Evolutionary conservation across 1,284 basidiomycete genomes (phyloP).

Genomic region (Xerocomus amazonicus): DNA sequence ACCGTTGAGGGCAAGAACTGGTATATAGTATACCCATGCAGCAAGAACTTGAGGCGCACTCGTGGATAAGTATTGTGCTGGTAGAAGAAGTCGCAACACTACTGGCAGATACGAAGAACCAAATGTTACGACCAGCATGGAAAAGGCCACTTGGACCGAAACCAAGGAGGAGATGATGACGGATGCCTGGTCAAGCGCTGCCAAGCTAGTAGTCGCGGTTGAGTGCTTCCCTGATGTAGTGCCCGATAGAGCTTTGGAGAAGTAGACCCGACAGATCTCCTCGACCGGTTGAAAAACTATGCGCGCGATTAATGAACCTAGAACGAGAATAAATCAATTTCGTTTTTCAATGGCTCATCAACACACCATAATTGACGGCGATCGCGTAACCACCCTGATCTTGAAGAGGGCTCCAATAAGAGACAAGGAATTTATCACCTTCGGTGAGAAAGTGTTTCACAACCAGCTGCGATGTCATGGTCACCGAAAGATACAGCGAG

Average conservation of each 20-base stretch:
- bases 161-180: slow-evolving; percentile 52
- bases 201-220: background rate
- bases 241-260: slow-evolving; percentile 62
- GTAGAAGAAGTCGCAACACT: slow-evolving; percentile 68
- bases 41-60: slow-evolving; percentile 73
- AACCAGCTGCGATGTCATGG: slow-evolving; percentile 83
- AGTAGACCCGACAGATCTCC: slow-evolving; percentile 84
- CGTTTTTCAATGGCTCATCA: slow-evolving; percentile 6
- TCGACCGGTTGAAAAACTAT: slow-evolving; percentile 93
- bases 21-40: slow-evolving; percentile 84
- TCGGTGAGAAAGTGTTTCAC: slow-evolving; percentile 96
- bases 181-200: slow-evolving; percentile 37
- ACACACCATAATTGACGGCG: slow-evolving; percentile 88
- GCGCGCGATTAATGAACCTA: slow-evolving; percentile 87
- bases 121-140: slow-evolving; percentile 71
- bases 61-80: slow-evolving; percentile 63
- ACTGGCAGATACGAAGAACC: slow-evolving; percentile 71
- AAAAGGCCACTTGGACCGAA: slow-evolving; percentile 65
- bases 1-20: slow-evolving; percentile 84
- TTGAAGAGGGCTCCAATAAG: slow-evolving; percentile 73
- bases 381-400: slow-evolving; percentile 94
- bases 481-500: slow-evolving; percentile 59
- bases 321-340: slow-evolving; percentile 3
- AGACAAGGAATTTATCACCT: slow-evolving; percentile 89
- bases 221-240: slow-evolving; percentile 3